These are phyloP conservation scores for Poa annua DNA, from an alignment of 176 grass and related monocot genomes.

Conservation along the genomic window DNA sequence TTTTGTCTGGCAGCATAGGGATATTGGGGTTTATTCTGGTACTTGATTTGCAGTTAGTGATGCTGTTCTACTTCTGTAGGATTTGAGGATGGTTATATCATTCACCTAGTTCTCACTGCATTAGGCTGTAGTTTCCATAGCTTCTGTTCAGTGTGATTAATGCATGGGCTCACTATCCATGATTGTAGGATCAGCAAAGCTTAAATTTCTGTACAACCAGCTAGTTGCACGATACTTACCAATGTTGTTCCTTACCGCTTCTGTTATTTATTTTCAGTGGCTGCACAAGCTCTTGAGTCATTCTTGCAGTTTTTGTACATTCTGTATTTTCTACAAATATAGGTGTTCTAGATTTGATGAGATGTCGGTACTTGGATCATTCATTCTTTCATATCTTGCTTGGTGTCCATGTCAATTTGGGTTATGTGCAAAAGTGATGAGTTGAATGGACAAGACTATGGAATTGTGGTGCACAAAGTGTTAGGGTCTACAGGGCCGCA, in stretches of 20 bases:
- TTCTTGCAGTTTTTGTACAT: slow-evolving; percentile 18
- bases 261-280: slow-evolving; percentile 5
- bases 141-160: background rate
- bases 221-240: background rate
- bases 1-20: background rate
- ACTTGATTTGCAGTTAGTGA: background rate
- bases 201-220: background rate
- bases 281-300: background rate
- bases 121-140: background rate
- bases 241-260: slow-evolving; percentile 7
- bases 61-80: slow-evolving; percentile 3
- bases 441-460: background rate
- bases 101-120: slow-evolving; percentile 6
- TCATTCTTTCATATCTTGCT: background rate
- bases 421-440: background rate
- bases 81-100: slow-evolving; percentile 8
- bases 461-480: background rate
- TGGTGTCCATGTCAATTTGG: slow-evolving; percentile 30
- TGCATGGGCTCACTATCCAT: background rate
- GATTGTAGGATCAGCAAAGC: background rate
- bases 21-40: slow-evolving; percentile 9
- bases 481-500: background rate
- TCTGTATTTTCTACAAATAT: background rate
- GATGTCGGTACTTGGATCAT: background rate
- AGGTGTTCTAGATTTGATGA: background rate